Evolutionary conservation across 228 moss, liverwort and hornwort genomes (phyloP), one percentile per base, ranked within the genome.

Genomic region (Sphagnum fallax): DNA sequence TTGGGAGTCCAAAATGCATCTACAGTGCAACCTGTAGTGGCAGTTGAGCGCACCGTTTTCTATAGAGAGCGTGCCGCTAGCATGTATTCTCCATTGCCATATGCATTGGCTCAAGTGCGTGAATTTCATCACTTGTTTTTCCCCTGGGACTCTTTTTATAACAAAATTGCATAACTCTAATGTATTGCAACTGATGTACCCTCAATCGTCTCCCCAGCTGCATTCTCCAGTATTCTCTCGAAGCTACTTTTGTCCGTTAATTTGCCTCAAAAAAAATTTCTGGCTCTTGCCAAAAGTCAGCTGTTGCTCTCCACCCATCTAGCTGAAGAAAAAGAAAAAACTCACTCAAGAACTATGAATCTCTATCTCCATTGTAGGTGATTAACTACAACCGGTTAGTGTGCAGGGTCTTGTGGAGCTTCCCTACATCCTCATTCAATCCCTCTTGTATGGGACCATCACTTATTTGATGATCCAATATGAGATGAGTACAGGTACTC

Each of bases 381-480:
- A 55, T 8, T 55, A 12, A 55, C 9, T 55, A 55, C 55, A 55
- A 55, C 12, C 8, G 8, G 55, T 55, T 55, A 12, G 9, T 55
- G 12, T 72, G 80, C 91, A 94, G 88, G 93, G 93, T 48, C 68
- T 88, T 49, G 84, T 97, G 4, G 97, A 97, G 69, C 63, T 97
- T 10, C 97, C 97, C 32, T 97, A 93, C 69, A 32, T 97, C 47
- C 48, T 91, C 0, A 13, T 78, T 67, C 97, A 97, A 81, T 78
- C 97, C 6, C 1, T 85, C n/a, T 5, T 93, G 0, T 97, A 93
- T 65, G 89, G 75, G 6, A 6, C 91, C 7, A 93, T 97, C 74
- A 90, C 90, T 5, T 97, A 97, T 67, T 88, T 93, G 13, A 90
- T 97, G 91, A 93, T 97, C 52, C 84, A 97, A 64, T 97, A 93